Base-by-base conservation (phyloP, 345 rosid genomes). In the Populus davidiana region DNA sequence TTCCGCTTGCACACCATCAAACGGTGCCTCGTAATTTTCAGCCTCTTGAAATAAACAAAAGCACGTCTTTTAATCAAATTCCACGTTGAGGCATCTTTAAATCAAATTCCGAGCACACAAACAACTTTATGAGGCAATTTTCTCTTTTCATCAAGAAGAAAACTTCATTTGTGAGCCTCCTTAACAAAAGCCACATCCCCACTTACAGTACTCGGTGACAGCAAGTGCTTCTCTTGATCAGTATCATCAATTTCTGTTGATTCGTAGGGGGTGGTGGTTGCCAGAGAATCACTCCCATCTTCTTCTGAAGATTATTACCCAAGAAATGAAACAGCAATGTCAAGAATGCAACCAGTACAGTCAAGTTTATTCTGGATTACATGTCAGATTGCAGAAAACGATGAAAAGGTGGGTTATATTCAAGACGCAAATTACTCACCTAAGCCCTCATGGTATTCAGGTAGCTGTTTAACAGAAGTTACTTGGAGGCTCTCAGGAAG, bases 401-500 rank as follows among this genome's bases (percentile, higher is more conserved):
- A 6, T 16, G n/a, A 66, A 43, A 67, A 79, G n/a, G 61, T 33
- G 36, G 33, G 5, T 50, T 20, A 59, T 10, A 44, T 67, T 69
- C 70, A 39, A 8, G 6, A 18, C 25, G 54, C 3, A 39, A 12
- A 63, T 71, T 11, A 62, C 68, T 70, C 64, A 85, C 92, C 94
- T 12, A 84, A 23, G 77, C 72, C 74, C 68, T 89, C 92, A 1
- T 83, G 88, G 82, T 87, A 88, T 56, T 90, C 92, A 1, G 91
- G 91, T 68, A 86, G 71, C 86, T 84, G 89, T 76, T 90, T 91
- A 49, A 91, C 93, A 29, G 89, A 76, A 29, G 91, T 90, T 62
- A 83, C 93, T 87, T 91, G 93, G 83, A 90, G 91, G 83, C 90
- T 87, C 81, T 91, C 96, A 49, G 96, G 96, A 83, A 91, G 93